These are phyloP conservation scores for Sporothrix humicola DNA, from an alignment of 2,329 filamentous ascomycete genomes.

Conservation along the genomic window DNA sequence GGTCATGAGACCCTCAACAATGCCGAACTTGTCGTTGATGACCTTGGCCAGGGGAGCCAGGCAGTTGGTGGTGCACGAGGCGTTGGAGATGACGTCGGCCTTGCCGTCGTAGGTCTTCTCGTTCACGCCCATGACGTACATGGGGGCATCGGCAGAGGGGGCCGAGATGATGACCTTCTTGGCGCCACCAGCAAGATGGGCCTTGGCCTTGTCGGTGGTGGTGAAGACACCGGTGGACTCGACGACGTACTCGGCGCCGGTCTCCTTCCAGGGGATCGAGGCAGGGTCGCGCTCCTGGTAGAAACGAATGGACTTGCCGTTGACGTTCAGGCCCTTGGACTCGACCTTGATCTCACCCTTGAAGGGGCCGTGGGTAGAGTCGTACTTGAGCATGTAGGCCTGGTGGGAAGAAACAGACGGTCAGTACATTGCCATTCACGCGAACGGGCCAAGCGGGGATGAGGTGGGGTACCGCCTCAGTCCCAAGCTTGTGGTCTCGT, in stretches of 20 bases:
- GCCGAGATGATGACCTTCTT: conserved; percentile 98
- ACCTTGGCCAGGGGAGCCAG: conserved; percentile 99
- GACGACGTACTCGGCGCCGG: conserved; percentile 90
- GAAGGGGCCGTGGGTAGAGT: conserved; percentile 96
- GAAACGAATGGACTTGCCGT: conserved; percentile 95
- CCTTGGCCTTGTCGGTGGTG: conserved; percentile 92
- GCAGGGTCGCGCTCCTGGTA: conserved; percentile 90
- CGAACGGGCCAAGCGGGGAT: neutral
- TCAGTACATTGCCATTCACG: neutral
- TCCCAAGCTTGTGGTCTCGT: neutral
- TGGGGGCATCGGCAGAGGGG: conserved; percentile 92
- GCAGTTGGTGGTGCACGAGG: conserved; percentile 99
- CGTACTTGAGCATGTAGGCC: conserved; percentile 99
- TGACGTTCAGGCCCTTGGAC: conserved; percentile 76
- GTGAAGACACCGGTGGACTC: conserved; percentile 99
- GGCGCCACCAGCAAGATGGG: conserved; percentile 93
- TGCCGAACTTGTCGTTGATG: conserved; percentile 96
- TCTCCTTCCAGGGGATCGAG: conserved; percentile 86
- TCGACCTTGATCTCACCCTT: conserved; percentile 84
- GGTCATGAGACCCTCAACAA: conserved; percentile 99
- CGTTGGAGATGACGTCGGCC: conserved; percentile 96
- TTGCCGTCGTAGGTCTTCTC: conserved; percentile 89
- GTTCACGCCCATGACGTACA: conserved; percentile 99
- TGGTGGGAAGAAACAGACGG: conserved; percentile 46
- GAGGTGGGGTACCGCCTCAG: neutral